Evolutionary conservation across 2,329 filamentous ascomycete genomes (phyloP), one percentile per base, ranked within the genome.

Genomic region (Trichoderma citrinoviride): DNA sequence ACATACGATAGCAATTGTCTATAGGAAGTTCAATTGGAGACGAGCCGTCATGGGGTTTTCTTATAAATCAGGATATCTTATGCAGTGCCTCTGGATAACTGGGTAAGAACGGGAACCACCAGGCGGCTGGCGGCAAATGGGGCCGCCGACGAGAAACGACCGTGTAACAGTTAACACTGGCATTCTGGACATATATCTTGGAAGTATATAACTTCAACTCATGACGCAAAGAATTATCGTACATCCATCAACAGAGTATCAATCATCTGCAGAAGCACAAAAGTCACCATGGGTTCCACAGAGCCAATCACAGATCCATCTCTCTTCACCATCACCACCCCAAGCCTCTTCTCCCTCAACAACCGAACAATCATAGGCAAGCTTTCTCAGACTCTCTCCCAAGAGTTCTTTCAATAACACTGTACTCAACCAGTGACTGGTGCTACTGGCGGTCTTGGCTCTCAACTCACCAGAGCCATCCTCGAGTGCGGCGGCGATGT

Each of bases 401-500:
- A 1, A 1, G 14, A 8, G 3, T 6, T 7, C 2, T 41, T 3
- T 12, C 25, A 47, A 19, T 33, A 52, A 52, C n/a, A 3, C 1
- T 1, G 7, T n/a, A 23, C 1, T 12, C 27, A 25, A 49, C 10
- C 7, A 65, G 62, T 65, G 4, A 65, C 63, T 15, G 63, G 63
- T 10, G 63, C 63, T 6, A 60, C 55, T 6, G 63, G 63, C 17
- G 63, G 63, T 8, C 50, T 66, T 7, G 64, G 64, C 17, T 56
- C 52, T 0, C 52, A 64, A 14, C 33, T 66, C 27, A 61, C 52
- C 27, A 57, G 61, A 61, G 64, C 64, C 27, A 66, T 66, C 29
- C 64, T 66, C 21, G 64, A 70, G 41, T 65, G 55, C 10, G 63
- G 63, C 37, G 63, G 54, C 63, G 63, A 65, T 47, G 63, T 65